phyloP scores from a whole-genome alignment of 345 rosid genomes.

The Eucalyptus marginata region DNA sequence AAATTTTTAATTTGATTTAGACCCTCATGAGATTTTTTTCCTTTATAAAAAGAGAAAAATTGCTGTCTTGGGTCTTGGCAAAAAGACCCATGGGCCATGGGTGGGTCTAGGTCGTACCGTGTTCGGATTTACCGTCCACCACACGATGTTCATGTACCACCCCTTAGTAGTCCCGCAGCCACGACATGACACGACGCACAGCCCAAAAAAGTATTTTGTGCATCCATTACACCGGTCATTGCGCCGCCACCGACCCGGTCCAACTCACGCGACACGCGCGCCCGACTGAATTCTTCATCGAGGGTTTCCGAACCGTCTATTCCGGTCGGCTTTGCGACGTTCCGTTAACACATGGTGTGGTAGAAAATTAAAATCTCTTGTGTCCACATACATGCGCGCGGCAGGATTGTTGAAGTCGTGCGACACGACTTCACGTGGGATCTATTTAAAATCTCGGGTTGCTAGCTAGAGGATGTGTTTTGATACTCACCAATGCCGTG shows the following conservation, averaged over 20 bases:
- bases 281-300: not conserved
- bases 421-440: not conserved
- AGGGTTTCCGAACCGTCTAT: not conserved
- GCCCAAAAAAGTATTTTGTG: not conserved
- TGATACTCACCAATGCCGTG: not conserved
- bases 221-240: not conserved
- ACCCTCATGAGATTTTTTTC: not conserved
- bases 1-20: not conserved
- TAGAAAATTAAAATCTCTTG: not conserved
- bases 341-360: not conserved
- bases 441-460: not conserved
- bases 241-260: not conserved
- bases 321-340: accelerated
- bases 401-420: not conserved
- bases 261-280: accelerated
- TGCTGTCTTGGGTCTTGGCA: not conserved
- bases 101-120: not conserved
- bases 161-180: not conserved
- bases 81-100: not conserved
- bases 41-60: not conserved
- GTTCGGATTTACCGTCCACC: not conserved
- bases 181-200: not conserved
- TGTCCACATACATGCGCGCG: not conserved
- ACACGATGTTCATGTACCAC: not conserved
- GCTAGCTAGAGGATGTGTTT: not conserved